Percentiles rank a stretch among this genome's conserved stretches.
Evolutionary conservation across 257 asterid genomes (phyloP).

Genomic region (Misopates orontium): DNA sequence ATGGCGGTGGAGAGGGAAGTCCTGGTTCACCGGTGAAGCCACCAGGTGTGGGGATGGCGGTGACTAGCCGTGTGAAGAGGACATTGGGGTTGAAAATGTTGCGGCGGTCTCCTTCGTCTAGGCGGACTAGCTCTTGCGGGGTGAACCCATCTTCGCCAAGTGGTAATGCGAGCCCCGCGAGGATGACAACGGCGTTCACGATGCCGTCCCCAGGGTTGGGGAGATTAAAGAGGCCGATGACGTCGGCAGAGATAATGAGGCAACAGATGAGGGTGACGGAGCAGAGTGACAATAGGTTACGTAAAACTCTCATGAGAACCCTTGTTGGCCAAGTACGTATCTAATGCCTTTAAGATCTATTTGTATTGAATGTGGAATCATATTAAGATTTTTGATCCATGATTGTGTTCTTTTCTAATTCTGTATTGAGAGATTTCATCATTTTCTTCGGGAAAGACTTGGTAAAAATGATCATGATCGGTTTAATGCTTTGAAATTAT

Average conservation of each 20-base stretch:
- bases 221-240: slow-evolving; percentile 73
- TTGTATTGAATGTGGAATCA: too few relatives aligned
- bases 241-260: slow-evolving; percentile 98
- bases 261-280: slow-evolving; percentile 95
- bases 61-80: slow-evolving; percentile 77
- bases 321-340: slow-evolving; percentile 93
- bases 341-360: too few relatives aligned
- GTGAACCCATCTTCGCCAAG: slow-evolving; percentile 49
- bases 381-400: too few relatives aligned
- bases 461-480: too few relatives aligned
- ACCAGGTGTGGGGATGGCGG: slow-evolving; percentile 86
- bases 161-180: slow-evolving; percentile 50
- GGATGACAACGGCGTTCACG: slow-evolving; percentile 39
- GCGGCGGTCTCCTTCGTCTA: slow-evolving; percentile 56
- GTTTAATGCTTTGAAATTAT: too few relatives aligned
- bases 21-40: slow-evolving; percentile 66
- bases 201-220: slow-evolving; percentile 24
- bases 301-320: slow-evolving; percentile 93
- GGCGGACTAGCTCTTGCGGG: slow-evolving; percentile 73
- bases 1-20: slow-evolving; percentile 42
- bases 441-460: too few relatives aligned
- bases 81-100: slow-evolving; percentile 76
- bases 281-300: slow-evolving; percentile 80
- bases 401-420: too few relatives aligned
- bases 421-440: too few relatives aligned